A percentile compares a stretch with the other conserved stretches of the same genome.
Conservation (phyloP, 768 basidiomycete species). For the Erythrobasidium yunnanense region DNA sequence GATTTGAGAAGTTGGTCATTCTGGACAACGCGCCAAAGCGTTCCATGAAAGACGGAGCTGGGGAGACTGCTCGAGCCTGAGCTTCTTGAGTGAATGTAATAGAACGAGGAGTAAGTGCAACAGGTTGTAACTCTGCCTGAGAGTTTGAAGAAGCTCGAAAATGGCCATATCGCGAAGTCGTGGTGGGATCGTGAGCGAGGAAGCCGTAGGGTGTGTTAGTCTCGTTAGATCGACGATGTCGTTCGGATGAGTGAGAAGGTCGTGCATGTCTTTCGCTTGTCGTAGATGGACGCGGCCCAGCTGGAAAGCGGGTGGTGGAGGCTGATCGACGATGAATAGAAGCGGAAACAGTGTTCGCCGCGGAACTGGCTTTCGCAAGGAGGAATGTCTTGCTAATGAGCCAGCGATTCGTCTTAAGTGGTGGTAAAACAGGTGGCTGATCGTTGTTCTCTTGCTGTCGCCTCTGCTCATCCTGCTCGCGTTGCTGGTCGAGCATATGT, state of each 20-base stretch:
- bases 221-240: background rate
- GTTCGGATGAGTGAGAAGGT: background rate
- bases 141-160: slow-evolving; percentile 11
- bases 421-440: slow-evolving; percentile 8
- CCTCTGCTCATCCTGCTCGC: slow-evolving; percentile 1
- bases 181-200: slow-evolving; percentile 15
- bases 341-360: slow-evolving; percentile 16
- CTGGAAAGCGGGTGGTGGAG: no score
- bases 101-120: slow-evolving; percentile 1
- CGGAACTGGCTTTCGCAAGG: slow-evolving; percentile 19
- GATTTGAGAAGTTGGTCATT: slow-evolving; percentile 4
- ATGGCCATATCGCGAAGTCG: slow-evolving; percentile 5
- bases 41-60: background rate
- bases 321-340: slow-evolving; percentile 21
- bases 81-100: slow-evolving; percentile 6
- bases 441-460: background rate
- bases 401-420: slow-evolving; percentile 23
- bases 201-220: slow-evolving; percentile 10
- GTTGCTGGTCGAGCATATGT: background rate
- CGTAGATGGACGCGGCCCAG: slow-evolving; percentile 9
- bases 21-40: slow-evolving; percentile 10
- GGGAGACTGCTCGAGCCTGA: background rate
- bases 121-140: slow-evolving; percentile 6
- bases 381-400: slow-evolving; percentile 21
- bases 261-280: background rate